Evolutionary conservation across 768 basidiomycete species (phyloP).

Genomic region (Collybia sordida): DNA sequence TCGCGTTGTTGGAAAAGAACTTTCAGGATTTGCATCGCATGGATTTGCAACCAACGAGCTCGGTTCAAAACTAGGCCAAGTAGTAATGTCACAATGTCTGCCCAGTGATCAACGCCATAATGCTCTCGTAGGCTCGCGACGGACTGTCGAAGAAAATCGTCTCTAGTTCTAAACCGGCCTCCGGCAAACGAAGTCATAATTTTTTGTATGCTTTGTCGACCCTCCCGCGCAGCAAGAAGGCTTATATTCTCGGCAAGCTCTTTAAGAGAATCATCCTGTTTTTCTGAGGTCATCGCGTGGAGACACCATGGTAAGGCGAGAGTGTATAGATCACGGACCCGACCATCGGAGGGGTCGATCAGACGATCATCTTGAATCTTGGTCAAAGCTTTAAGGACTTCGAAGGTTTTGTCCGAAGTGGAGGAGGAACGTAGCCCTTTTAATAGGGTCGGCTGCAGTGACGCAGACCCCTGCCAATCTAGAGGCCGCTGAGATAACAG

Average conservation of each 20-base stretch:
- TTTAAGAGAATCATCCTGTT: constrained; percentile 56
- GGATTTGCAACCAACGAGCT: constrained; percentile 78
- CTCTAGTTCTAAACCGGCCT: constrained; percentile 84
- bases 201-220: constrained; percentile 75
- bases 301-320: constrained; percentile 87
- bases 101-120: constrained; percentile 73
- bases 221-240: constrained; percentile 68
- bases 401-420: constrained; percentile 67
- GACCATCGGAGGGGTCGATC: constrained; percentile 68
- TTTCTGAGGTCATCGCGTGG: constrained; percentile 70
- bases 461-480: constrained; percentile 66
- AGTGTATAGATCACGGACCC: constrained; percentile 82
- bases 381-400: constrained; percentile 61
- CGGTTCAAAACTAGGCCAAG: constrained; percentile 83
- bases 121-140: constrained; percentile 84
- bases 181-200: constrained; percentile 91
- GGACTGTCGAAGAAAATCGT: constrained; percentile 92
- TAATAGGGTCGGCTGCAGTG: constrained; percentile 69
- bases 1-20: constrained; percentile 86
- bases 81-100: constrained; percentile 82
- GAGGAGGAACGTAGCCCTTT: constrained; percentile 78
- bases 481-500: constrained; percentile 66
- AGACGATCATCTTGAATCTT: constrained; percentile 61
- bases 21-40: constrained; percentile 86
- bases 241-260: constrained; percentile 76